These are phyloP conservation scores for Trichoderma polysporum DNA, from an alignment of 2,329 filamentous ascomycete species.

Conservation along the genomic window DNA sequence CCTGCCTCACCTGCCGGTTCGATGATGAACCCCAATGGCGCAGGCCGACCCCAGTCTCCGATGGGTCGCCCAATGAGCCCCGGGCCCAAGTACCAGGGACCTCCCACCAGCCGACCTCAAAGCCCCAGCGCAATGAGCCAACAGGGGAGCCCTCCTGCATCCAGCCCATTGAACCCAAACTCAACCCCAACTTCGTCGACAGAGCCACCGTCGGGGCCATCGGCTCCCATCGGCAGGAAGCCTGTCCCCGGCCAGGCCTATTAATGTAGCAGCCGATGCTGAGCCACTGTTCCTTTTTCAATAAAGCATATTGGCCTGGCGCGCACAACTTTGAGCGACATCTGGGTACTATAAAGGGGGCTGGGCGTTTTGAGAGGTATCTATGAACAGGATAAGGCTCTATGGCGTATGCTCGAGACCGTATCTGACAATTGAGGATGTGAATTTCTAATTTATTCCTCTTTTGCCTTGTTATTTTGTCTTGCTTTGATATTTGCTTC, in stretches of 20 bases:
- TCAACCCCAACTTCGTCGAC: conserved; percentile 23
- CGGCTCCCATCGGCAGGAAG: conserved; percentile 51
- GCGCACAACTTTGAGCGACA: conserved; percentile 23
- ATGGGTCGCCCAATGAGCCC: conserved; percentile 43
- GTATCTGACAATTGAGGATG: conserved; percentile 28
- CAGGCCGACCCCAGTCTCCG: conserved; percentile 32
- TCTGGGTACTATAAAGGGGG: conserved; percentile 27
- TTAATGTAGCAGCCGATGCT: conserved; percentile 26
- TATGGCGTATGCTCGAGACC: conserved; percentile 28
- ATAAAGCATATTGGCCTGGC: conserved; percentile 23
- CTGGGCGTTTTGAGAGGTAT: conserved; percentile 33
- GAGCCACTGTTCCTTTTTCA: conserved; percentile 13
- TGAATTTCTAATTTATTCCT: conserved; percentile 22
- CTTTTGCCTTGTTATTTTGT: conserved; percentile 26
- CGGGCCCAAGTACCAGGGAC: conserved; percentile 38
- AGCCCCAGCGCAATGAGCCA: conserved; percentile 44
- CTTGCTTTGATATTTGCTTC: conserved; percentile 7
- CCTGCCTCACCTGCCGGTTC: conserved; percentile 45
- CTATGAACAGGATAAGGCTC: conserved; percentile 24
- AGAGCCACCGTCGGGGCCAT: conserved; percentile 34
- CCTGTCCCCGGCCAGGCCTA: conserved; percentile 57
- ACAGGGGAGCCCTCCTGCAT: conserved; percentile 45
- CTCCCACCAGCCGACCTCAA: conserved; percentile 38
- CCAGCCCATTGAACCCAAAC: conserved; percentile 48
- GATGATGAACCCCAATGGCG: conserved; percentile 28